Base-by-base conservation (phyloP, 73 alveolate genomes). In the Durusdinium trenchii region DNA sequence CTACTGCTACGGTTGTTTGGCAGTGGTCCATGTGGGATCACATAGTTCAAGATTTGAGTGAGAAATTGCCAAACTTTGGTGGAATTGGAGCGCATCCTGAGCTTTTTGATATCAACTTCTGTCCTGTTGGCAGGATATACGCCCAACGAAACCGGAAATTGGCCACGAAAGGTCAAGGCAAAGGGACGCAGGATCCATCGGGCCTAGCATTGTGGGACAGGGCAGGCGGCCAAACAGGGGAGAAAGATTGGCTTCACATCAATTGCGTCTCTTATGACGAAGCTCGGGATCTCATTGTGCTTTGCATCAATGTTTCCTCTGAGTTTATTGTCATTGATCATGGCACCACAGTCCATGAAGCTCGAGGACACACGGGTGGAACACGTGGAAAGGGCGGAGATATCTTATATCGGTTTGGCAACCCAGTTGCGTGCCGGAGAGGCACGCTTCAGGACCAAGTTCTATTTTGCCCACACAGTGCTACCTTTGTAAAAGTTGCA, bases 21-120 rank as follows among this genome's bases (percentile, higher is more conserved):
- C 94, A 84, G 40, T 84, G 94, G 94, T 84, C 94, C 57, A 84
- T 84, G 94, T 84, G 94, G 94, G 94, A 84, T 50, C 94, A 84
- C 40, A 36, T 84, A 16, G n/a, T 84, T n/a, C 94, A 84, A 35
- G 94, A 84, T 40, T 4, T 20, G 54, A 32, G 43, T 7, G 79
- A 76, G 10, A n/a, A 51, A 6, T 78, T 84, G 1, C 52, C 79
- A 7, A 50, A 54, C n/a, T 84, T 47, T 52, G 94, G 94, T 54
- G 7, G 14, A 5, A 52, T 84, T n/a, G 12, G 42, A 12, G 94
- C 35, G 0, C 94, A 84, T 84, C 94, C 94, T 1, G 94, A 84
- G 45, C 94, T 84, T 52, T 52, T 84, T 9, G 94, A 84, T 40
- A 54, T 84, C 94, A 84, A 84, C 57, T 51, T 84, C 40, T 84